Evolutionary conservation across 2,329 filamentous ascomycete genomes (phyloP), one percentile per base, ranked within the genome.

Genomic region (Fusarium dlaminii): DNA sequence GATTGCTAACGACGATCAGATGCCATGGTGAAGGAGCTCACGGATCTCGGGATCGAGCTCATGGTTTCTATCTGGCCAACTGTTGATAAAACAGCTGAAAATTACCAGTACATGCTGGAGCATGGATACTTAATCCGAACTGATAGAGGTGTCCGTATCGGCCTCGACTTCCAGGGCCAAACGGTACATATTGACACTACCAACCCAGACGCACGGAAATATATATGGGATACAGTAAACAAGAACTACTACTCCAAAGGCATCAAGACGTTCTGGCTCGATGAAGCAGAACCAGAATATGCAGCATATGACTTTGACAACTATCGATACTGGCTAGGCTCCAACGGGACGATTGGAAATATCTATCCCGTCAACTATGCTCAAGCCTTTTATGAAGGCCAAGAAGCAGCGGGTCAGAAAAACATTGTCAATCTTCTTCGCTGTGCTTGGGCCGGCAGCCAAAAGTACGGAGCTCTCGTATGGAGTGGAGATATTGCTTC

Each of bases 11-110:
- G 20, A 17, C 10, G 2, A 11, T 46, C 32, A 80, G 89, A 89
- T 51, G 88, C 88, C 8, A 93, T 93, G 91, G 83, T 92, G 29
- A 82, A 84, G 43, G 90, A 92, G 78, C 84, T 92, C 3, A 84
- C 88, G 46, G 83, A 86, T 1, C 79, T 93, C 67, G 84, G 85
- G 1, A 87, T 92, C 51, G 90, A 93, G 75, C 84, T 92, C 7
- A 92, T 93, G 90, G 89, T 93, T 1, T 92, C 90, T 0, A 87
- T 93, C 73, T 93, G 91, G 91, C 91, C 91, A 0, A 92, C 90
- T 0, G 90, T 93, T 3, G 89, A 92, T 60, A 85, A 84, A 18
- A 77, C 79, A 5, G 90, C 87, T 1, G 87, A 90, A 46, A 91
- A 91, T 77, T 92, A 87, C 75, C 74, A 84, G 1, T 87, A 91